These are phyloP conservation scores for Ilyonectria robusta DNA, from an alignment of 2,329 filamentous ascomycete genomes.

Conservation along the genomic window DNA sequence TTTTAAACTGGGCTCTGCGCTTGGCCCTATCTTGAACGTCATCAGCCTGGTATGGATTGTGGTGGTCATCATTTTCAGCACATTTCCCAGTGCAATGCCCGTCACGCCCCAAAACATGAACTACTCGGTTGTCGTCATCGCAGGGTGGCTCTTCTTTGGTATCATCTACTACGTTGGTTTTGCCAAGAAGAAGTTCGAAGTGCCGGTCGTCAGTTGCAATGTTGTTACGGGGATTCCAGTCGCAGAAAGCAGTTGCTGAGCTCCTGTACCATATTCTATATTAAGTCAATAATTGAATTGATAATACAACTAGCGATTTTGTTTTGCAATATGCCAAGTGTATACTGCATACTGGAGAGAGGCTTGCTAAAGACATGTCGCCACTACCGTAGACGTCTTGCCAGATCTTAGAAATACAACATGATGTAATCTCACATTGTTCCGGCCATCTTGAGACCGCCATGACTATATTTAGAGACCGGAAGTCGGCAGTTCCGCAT, in stretches of 20 bases:
- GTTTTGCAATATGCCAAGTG: too few relatives aligned
- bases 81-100: constrained; percentile 58
- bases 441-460: too few relatives aligned
- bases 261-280: background rate
- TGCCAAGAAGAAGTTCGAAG: background rate
- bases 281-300: background rate
- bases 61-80: constrained; percentile 60
- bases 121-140: constrained; percentile 59
- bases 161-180: constrained; percentile 49
- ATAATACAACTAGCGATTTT: background rate
- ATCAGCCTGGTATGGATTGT: constrained; percentile 59
- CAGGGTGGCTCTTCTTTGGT: constrained; percentile 55
- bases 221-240: background rate
- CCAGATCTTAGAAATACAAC: too few relatives aligned
- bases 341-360: too few relatives aligned
- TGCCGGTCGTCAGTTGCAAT: background rate
- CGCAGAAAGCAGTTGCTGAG: background rate
- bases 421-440: too few relatives aligned
- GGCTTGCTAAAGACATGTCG: too few relatives aligned
- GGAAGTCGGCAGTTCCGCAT: too few relatives aligned
- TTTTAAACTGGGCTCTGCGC: constrained; percentile 49
- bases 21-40: constrained; percentile 55
- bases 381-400: too few relatives aligned
- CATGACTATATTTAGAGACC: too few relatives aligned
- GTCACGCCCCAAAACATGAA: constrained; percentile 62